Percentiles rank a stretch among this genome's conserved stretches.
Conservation (phyloP, 2,329 filamentous ascomycete genomes). For the Verticillium isaacii region DNA sequence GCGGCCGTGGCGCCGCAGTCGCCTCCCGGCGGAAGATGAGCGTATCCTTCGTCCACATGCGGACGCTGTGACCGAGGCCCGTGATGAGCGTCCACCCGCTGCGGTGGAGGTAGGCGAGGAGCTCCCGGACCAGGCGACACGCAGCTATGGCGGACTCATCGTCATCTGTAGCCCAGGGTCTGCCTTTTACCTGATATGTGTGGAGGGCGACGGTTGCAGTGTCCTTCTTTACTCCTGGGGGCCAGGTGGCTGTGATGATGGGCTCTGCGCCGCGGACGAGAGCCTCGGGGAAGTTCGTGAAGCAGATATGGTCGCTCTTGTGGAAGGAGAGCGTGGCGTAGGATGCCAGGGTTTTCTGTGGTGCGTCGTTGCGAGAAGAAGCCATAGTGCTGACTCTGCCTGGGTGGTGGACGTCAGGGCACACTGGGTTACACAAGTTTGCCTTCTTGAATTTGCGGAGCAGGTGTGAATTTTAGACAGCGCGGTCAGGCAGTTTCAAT, state of each 20-base stretch:
- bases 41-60: conserved; percentile 14
- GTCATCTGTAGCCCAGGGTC: conserved; percentile 12
- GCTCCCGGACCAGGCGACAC: conserved; percentile 14
- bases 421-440: neutral
- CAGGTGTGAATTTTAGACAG: neutral
- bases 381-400: neutral
- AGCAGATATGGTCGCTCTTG: conserved; percentile 15
- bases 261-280: conserved; percentile 10
- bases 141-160: conserved; percentile 10
- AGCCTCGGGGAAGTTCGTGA: conserved; percentile 16
- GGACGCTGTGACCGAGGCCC: conserved; percentile 7
- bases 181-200: conserved; percentile 16
- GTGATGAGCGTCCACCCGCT: conserved; percentile 13
- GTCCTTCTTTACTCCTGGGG: conserved; percentile 14
- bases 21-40: conserved; percentile 12
- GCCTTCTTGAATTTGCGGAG: neutral
- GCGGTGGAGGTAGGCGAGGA: conserved; percentile 15
- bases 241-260: conserved; percentile 16
- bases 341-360: neutral
- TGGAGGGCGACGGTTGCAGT: conserved; percentile 7
- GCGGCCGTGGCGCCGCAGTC: neutral
- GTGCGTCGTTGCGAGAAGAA: neutral
- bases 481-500: neutral
- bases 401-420: neutral
- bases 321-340: conserved; percentile 18